Base-by-base conservation (phyloP, 164 flowering plant genomes). In the Magnolia changhungtana region DNA sequence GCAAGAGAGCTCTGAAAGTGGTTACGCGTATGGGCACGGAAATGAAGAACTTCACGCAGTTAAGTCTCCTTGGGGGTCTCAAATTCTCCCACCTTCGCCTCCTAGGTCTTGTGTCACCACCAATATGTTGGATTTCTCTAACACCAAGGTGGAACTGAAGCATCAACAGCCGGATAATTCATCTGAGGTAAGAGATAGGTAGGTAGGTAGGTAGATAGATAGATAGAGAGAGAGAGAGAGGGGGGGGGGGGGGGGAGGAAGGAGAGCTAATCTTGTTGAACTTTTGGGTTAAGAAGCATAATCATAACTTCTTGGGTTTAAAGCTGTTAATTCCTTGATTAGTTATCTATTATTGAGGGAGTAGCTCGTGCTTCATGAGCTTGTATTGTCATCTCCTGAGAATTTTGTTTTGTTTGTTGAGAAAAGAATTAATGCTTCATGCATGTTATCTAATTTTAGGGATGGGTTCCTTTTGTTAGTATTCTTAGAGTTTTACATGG, bases 81-180 rank as follows among this genome's bases (percentile, higher is more conserved):
- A 79, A 49, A 59, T 83, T 11, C 67, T 82, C 79, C 88, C 85
- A 67, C 79, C 74, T 76, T 88, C 90, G 10, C 84, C 97, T 66
- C 87, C 96, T 0, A 88, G 79, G 51, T 92, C 96, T 72, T 87
- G 92, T 81, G 86, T 88, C 49, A 85, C 85, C 73, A 88, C 78
- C 72, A 87, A 84, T 79, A 82, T 92, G 84, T 77, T 90, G 84
- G 91, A 92, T 83, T 92, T 91, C 80, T 87, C 96, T 18, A 78
- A 68, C 68, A 81, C 55, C 81, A 84, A 84, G 72, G 52, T 74
- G 3, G 85, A 83, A 63, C 82, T 72, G 4, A 78, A 78, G 72
- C 86, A 85, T 58, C 85, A 83, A 1, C 87, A 85, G 7, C 87
- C 85, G 14, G 94, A 91, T 80, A 90, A 82, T 58, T 87, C 89